Percentiles rank a stretch among this genome's conserved stretches.
Conservation (phyloP, 177 flowering plant genomes). For the Vitis hybrid region DNA sequence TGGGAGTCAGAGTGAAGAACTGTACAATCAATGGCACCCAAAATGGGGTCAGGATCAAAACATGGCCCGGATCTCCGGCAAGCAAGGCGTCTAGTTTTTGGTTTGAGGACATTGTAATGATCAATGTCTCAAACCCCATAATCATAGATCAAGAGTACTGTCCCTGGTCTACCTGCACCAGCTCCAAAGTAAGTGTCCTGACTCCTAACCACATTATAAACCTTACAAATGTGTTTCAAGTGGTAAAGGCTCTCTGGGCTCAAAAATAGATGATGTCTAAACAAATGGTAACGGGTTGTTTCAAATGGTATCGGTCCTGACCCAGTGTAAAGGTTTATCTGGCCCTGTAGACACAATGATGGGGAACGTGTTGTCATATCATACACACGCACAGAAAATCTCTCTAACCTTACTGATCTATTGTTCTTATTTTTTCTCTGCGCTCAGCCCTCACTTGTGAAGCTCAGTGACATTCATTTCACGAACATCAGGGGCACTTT, state of each 20-base stretch:
- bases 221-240: no score
- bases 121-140: slow-evolving; percentile 30
- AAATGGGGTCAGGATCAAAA: slow-evolving; percentile 33
- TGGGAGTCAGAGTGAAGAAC: slow-evolving; percentile 17
- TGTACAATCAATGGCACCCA: slow-evolving; percentile 28
- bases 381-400: no score
- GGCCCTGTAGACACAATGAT: no score
- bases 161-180: slow-evolving; percentile 15
- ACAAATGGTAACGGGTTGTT: no score
- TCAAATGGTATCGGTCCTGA: no score
- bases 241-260: no score
- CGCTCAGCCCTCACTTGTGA: slow-evolving; percentile 30
- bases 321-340: no score
- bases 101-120: slow-evolving; percentile 27
- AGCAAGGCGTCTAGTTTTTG: slow-evolving; percentile 22
- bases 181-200: slow-evolving; percentile 2
- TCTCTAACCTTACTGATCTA: no score
- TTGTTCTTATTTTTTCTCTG: no score
- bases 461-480: slow-evolving; percentile 22
- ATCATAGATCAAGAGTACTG: slow-evolving; percentile 39
- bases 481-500: slow-evolving; percentile 37
- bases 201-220: background rate
- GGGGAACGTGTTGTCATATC: no score
- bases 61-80: slow-evolving; percentile 20
- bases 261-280: no score